A percentile compares a stretch with the other conserved stretches of the same genome.
phyloP scores from a whole-genome alignment of 164 flowering plant genomes.

The Vitis rupestris region DNA sequence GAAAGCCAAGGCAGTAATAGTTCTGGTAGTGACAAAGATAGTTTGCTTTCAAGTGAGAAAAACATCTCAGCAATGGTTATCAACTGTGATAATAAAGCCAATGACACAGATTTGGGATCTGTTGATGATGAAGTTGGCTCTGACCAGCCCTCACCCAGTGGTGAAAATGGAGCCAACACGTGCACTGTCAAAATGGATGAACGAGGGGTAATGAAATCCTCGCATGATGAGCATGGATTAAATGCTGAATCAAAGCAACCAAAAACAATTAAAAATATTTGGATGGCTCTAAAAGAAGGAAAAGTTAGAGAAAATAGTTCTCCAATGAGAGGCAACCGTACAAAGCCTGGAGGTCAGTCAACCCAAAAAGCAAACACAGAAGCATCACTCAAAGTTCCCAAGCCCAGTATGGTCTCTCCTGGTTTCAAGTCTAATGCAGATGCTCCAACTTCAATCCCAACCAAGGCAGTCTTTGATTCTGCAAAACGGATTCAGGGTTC shows the following conservation, averaged over 20 bases:
- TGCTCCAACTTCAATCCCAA: slow-evolving; percentile 26
- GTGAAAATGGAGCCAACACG: slow-evolving; percentile 18
- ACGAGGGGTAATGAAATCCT: slow-evolving; percentile 28
- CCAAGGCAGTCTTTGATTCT: slow-evolving; percentile 47
- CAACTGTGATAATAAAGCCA: slow-evolving; percentile 45
- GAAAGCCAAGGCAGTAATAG: slow-evolving; percentile 85
- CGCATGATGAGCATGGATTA: slow-evolving; percentile 32
- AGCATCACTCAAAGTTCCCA: slow-evolving; percentile 54
- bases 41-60: slow-evolving; percentile 63
- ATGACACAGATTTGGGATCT: slow-evolving; percentile 45
- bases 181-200: slow-evolving; percentile 34
- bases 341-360: slow-evolving; percentile 39
- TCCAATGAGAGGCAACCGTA: slow-evolving; percentile 73
- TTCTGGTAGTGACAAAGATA: slow-evolving; percentile 80
- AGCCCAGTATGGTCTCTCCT: slow-evolving; percentile 36
- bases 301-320: slow-evolving; percentile 77
- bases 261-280: slow-evolving; percentile 63
- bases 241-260: slow-evolving; percentile 58
- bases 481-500: slow-evolving; percentile 48
- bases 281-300: slow-evolving; percentile 82
- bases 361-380: slow-evolving; percentile 52
- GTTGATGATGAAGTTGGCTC: slow-evolving; percentile 45
- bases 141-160: slow-evolving; percentile 37
- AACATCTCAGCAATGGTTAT: slow-evolving; percentile 25
- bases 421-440: slow-evolving; percentile 51